Conservation (phyloP, 352 stramenopile genomes). For the Phytophthora uliginosa region DNA sequence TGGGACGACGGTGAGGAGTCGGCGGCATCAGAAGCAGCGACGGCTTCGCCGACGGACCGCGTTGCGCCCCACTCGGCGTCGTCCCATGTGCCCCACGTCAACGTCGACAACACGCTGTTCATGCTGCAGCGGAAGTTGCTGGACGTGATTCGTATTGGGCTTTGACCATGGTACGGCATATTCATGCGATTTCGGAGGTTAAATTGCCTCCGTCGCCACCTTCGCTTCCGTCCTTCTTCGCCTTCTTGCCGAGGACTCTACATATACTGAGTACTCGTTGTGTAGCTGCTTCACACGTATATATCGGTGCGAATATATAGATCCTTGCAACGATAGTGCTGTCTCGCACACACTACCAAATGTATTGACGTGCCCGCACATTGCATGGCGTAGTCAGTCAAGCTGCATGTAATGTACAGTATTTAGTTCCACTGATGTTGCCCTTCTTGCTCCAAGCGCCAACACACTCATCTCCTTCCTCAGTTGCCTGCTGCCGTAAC, state of each 20-base stretch:
- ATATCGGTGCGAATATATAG: neutral
- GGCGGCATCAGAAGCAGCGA: neutral
- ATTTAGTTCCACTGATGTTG: neutral
- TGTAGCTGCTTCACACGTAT: neutral
- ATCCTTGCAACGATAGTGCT: neutral
- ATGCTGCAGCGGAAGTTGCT: constrained; percentile 35
- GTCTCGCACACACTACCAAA: neutral
- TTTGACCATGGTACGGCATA: constrained; percentile 1
- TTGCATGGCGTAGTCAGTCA: too few species aligned
- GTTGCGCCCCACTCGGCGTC: constrained; percentile 34
- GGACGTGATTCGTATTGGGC: neutral
- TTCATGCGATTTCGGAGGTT: constrained; percentile 2
- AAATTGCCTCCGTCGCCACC: neutral
- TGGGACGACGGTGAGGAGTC: neutral
- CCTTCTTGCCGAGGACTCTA: neutral
- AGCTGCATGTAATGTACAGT: too few species aligned
- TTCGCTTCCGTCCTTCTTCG: neutral
- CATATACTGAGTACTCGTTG: neutral
- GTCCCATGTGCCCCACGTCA: constrained; percentile 87
- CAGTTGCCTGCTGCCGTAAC: too few species aligned
- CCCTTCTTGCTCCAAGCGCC: neutral
- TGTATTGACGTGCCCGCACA: too few species aligned
- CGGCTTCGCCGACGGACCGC: neutral
- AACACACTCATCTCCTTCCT: neutral
- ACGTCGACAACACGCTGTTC: constrained; percentile 75